Percentiles rank a stretch among this genome's conserved stretches.
Evolutionary conservation across 805 yeast genomes (phyloP).

Genomic region (Candida succiphila): DNA sequence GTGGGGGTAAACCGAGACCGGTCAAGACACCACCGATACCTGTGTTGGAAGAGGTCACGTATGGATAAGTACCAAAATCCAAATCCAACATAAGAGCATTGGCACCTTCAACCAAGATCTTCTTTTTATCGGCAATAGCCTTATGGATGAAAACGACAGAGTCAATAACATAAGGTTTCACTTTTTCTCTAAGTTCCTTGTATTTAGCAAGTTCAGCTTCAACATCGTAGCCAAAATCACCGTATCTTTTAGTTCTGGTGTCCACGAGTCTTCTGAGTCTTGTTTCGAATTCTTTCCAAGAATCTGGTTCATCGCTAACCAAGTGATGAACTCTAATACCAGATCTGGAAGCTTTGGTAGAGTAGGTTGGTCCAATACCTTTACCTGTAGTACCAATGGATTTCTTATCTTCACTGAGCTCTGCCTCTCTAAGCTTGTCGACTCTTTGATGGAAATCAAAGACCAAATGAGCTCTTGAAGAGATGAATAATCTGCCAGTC

Average conservation of each 20-base stretch:
- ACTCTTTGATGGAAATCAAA: slow-evolving; percentile 98
- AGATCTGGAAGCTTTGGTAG: slow-evolving; percentile 93
- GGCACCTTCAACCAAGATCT: slow-evolving; percentile 93
- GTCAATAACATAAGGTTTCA: slow-evolving; percentile 90
- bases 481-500: slow-evolving; percentile 69
- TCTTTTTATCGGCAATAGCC: slow-evolving; percentile 70
- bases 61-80: slow-evolving; percentile 97
- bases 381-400: slow-evolving; percentile 97
- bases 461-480: slow-evolving; percentile 92
- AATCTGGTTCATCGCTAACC: slow-evolving; percentile 78
- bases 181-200: slow-evolving; percentile 59
- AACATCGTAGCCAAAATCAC: slow-evolving; percentile 80
- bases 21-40: slow-evolving; percentile 98
- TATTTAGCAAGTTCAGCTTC: slow-evolving; percentile 74
- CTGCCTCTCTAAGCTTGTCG: slow-evolving; percentile 91
- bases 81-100: slow-evolving; percentile 96
- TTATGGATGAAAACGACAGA: slow-evolving; percentile 76
- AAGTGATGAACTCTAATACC: slow-evolving; percentile 96
- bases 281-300: slow-evolving; percentile 86
- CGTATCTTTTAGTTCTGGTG: slow-evolving; percentile 83
- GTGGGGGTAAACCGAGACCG: slow-evolving; percentile 95
- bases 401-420: slow-evolving; percentile 69
- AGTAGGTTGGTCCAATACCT: slow-evolving; percentile 97
- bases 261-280: slow-evolving; percentile 68
- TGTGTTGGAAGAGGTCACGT: slow-evolving; percentile 90